Evolutionary conservation across 495 filamentous ascomycete genomes (phyloP), one percentile per base, ranked within the genome.

Genomic region (Xanthoparmelia taractica): DNA sequence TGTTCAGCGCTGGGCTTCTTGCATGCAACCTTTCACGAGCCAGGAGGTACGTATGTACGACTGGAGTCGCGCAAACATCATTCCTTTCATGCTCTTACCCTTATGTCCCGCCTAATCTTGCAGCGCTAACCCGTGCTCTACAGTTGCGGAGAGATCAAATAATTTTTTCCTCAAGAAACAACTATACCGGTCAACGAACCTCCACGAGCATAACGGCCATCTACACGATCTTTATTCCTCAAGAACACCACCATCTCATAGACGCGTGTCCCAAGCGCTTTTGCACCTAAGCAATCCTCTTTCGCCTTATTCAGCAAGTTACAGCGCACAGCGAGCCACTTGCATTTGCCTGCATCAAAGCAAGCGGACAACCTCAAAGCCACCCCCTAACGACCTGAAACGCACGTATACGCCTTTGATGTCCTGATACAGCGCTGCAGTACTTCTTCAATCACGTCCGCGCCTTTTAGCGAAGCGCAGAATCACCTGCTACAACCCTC

Each of bases 321-420:
- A 68, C 64, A 69, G 68, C 40, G 59, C 67, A 65, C 65, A 67
- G 40, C 69, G 33, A 69, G 67, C 70, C 71, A 67, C 64, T 59
- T 65, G 68, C 62, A 68, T 65, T 60, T 62, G 68, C 63, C 65
- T 65, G 60, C 56, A 63, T 69, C 63, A 55, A 65, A 66, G 61
- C 57, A 66, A 68, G 68, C 68, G 70, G 69, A 69, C 63, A 61
- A 65, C 57, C 61, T 61, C 52, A 54, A 54, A 52, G 45, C 50
- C 60, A 23, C 47, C 69, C 57, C 54, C 47, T 80, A 74, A 85
- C 78, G 82, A 84, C 77, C 73, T 76, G 81, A 79, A 76, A 85
- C 81, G 83, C 84, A 71, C 69, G 71, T 5, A 77, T 73, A 83
- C 77, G 77, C 76, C 71, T 52, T 68, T 50, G 36, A 40, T 31